These are phyloP conservation scores for Russula sp. DNA, from an alignment of 768 basidiomycete species.

Conservation along the genomic window DNA sequence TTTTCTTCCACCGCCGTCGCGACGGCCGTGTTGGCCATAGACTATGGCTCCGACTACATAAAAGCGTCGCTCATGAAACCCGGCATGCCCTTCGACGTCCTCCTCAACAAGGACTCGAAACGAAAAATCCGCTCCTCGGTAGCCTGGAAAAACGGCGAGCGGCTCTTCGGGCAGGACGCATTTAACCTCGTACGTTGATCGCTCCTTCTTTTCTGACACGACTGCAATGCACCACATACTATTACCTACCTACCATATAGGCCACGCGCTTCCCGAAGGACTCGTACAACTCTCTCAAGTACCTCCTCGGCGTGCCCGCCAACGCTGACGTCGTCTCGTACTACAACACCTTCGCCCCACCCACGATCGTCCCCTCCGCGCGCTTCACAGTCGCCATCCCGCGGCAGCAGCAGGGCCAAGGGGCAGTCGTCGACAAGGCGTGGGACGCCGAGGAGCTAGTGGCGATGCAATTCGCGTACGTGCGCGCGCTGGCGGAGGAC, in stretches of 20 bases:
- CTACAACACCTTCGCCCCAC: conserved; percentile 46
- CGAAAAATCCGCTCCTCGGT: conserved; percentile 89
- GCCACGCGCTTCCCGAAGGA: conserved; percentile 88
- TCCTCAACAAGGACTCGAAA: conserved; percentile 96
- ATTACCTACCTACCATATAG: conserved; percentile 35
- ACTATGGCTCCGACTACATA: conserved; percentile 98
- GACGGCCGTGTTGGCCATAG: conserved; percentile 87
- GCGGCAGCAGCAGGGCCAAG: conserved; percentile 26
- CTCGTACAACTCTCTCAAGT: conserved; percentile 81
- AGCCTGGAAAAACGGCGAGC: conserved; percentile 86
- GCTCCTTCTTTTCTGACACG: background rate
- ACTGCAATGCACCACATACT: background rate
- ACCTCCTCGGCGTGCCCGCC: conserved; percentile 69
- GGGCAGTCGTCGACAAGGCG: conserved; percentile 43
- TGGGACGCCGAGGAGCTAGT: conserved; percentile 89
- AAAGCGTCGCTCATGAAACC: conserved; percentile 96
- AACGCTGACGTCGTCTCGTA: conserved; percentile 28
- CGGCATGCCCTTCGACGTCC: conserved; percentile 89
- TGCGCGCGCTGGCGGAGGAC: conserved; percentile 80
- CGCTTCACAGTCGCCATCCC: conserved; percentile 35
- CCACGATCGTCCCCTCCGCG: conserved; percentile 55
- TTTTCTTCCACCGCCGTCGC: conserved; percentile 25
- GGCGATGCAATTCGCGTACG: conserved; percentile 90
- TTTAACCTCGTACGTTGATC: conserved; percentile 66
- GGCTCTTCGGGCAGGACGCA: conserved; percentile 87